Conservation (phyloP, 1,139 yeast genomes). For the Saccharomyces uvarum region DNA sequence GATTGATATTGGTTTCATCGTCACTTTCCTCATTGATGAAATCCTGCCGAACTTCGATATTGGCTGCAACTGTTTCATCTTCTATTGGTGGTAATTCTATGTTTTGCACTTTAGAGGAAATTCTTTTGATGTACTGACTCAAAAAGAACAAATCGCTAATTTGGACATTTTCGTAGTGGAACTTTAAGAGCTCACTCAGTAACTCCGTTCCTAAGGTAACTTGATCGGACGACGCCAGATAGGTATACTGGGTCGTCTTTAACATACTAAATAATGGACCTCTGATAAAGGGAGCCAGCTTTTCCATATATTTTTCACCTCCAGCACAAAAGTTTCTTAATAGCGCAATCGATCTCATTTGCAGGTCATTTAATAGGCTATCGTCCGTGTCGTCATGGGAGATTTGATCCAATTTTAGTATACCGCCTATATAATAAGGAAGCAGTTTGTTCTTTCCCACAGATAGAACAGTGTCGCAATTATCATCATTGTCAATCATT, state of each 20-base stretch:
- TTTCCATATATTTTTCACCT: conserved; percentile 14
- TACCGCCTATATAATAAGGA: conserved; percentile 16
- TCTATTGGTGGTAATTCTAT: conserved; percentile 6
- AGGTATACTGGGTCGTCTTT: conserved; percentile 7
- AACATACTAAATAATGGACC: conserved; percentile 16
- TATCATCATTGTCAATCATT: conserved; percentile 28
- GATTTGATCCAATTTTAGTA: conserved; percentile 9
- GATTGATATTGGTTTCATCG: conserved; percentile 15
- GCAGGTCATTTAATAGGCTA: conserved; percentile 13
- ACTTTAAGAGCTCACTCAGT: conserved; percentile 16
- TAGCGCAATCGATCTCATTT: conserved; percentile 25
- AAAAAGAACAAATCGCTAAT: conserved; percentile 12
- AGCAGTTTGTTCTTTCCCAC: conserved; percentile 8
- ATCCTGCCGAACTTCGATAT: conserved; percentile 3
- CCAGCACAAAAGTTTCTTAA: conserved; percentile 26
- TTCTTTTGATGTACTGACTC: conserved; percentile 9
- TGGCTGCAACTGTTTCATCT: conserved; percentile 6
- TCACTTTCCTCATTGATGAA: conserved; percentile 11
- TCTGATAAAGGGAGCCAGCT: conserved; percentile 11
- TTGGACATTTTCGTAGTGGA: conserved; percentile 5
- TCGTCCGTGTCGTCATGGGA: conserved; percentile 7
- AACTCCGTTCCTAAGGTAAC: conserved; percentile 20
- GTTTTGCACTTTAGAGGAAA: conserved; percentile 10
- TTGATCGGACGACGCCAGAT: conserved; percentile 14
- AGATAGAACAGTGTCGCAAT: conserved; percentile 18